Conservation (phyloP, 2,329 filamentous ascomycete species). For the Hypoxylon sp. region DNA sequence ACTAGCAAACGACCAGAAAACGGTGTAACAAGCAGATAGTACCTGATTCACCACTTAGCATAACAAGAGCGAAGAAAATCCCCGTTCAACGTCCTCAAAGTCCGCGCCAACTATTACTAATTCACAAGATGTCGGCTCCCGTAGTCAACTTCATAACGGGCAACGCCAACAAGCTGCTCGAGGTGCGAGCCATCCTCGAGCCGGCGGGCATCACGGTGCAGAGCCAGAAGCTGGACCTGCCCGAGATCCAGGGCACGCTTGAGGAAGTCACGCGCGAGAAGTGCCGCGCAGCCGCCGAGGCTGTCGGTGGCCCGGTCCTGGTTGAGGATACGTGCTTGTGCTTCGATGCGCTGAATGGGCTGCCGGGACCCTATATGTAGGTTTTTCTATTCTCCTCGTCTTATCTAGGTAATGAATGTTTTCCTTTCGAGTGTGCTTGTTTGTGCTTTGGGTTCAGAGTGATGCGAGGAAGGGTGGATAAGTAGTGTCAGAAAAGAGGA, state of each 20-base stretch:
- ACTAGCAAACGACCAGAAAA: not conserved
- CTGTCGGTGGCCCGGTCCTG: conserved; percentile 82
- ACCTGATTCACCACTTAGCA: not conserved
- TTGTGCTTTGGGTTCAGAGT: not conserved
- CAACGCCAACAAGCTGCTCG: conserved; percentile 92
- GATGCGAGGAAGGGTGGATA: not conserved
- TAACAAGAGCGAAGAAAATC: conserved; percentile 49
- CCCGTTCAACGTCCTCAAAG: not conserved
- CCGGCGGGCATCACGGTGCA: conserved; percentile 77
- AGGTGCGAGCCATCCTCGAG: conserved; percentile 90
- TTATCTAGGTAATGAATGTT: not conserved
- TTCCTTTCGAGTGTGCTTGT: not conserved
- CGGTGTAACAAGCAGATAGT: not conserved
- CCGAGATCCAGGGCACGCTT: conserved; percentile 92
- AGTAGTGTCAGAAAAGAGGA: not conserved
- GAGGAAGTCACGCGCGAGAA: conserved; percentile 94
- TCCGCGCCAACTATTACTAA: not conserved
- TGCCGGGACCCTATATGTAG: conserved; percentile 97
- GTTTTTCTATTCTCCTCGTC: conserved; percentile 51
- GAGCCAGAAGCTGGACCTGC: conserved; percentile 82
- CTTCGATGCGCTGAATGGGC: conserved; percentile 90
- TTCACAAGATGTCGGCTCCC: conserved; percentile 54
- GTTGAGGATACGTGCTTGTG: conserved; percentile 97
- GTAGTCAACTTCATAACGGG: conserved; percentile 93
- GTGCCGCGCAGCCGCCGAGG: conserved; percentile 83